phyloP scores from a whole-genome alignment of 495 filamentous ascomycete genomes.

The Extremus antarcticus region DNA sequence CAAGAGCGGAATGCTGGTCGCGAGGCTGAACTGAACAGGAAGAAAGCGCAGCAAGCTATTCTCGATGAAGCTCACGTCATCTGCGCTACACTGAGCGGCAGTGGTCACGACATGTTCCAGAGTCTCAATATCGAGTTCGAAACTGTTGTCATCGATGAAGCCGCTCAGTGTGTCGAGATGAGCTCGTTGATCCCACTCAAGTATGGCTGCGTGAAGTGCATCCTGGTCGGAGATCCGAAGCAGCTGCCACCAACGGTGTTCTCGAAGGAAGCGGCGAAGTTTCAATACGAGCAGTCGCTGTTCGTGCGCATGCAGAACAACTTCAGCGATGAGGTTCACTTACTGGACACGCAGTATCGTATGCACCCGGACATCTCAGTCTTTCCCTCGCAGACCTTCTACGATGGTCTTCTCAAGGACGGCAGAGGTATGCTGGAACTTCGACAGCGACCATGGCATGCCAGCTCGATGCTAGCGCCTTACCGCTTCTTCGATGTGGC shows the following conservation, averaged over 20 bases:
- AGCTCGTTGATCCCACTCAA: slow-evolving; percentile 94
- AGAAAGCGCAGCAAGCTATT: slow-evolving; percentile 78
- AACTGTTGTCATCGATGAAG: slow-evolving; percentile 96
- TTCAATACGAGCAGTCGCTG: slow-evolving; percentile 93
- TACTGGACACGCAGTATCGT: slow-evolving; percentile 93
- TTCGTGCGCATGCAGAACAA: slow-evolving; percentile 97
- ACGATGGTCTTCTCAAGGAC: slow-evolving; percentile 76
- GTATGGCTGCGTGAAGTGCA: slow-evolving; percentile 93
- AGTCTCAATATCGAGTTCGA: slow-evolving; percentile 91
- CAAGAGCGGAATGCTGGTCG: slow-evolving; percentile 64
- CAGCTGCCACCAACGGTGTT: slow-evolving; percentile 93
- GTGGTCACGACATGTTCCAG: slow-evolving; percentile 96
- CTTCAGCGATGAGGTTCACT: slow-evolving; percentile 76
- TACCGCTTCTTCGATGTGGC: slow-evolving; percentile 98
- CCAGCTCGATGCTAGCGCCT: slow-evolving; percentile 65
- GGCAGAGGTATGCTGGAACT: slow-evolving; percentile 68
- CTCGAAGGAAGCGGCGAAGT: slow-evolving; percentile 81
- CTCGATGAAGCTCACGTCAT: slow-evolving; percentile 83
- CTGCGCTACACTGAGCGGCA: slow-evolving; percentile 89
- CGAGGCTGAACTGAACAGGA: slow-evolving; percentile 74
- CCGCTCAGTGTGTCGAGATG: slow-evolving; percentile 93
- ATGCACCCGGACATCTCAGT: slow-evolving; percentile 94
- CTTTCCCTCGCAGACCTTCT: slow-evolving; percentile 86
- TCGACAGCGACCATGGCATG: slow-evolving; percentile 74
- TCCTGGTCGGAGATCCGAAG: slow-evolving; percentile 94